phyloP scores from a whole-genome alignment of 106 monocot species.

The Dendrobium huoshanense region DNA sequence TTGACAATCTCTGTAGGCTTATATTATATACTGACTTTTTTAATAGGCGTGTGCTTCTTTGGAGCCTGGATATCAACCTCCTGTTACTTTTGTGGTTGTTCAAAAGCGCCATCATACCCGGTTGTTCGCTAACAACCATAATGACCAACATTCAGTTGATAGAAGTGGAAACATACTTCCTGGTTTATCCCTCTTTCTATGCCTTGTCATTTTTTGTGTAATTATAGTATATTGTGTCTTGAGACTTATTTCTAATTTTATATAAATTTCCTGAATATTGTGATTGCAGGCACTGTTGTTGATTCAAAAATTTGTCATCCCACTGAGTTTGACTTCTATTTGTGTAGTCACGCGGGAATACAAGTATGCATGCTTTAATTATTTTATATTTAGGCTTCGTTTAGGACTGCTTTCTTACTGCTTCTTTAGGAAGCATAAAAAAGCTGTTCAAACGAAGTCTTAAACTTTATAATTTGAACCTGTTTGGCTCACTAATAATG shows the following conservation, averaged over 20 bases:
- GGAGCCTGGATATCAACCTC: slow-evolving; percentile 65
- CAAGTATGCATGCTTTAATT: slow-evolving; percentile 9
- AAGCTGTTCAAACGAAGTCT: no score
- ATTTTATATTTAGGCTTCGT: not conserved
- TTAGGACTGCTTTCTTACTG: no score
- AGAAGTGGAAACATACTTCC: slow-evolving; percentile 32
- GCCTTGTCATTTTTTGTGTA: not conserved
- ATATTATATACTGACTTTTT: not conserved
- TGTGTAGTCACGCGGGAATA: slow-evolving; percentile 58
- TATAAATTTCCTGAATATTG: not conserved
- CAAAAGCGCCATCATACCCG: slow-evolving; percentile 41
- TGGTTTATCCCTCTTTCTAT: slow-evolving; percentile 22
- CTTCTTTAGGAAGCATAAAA: no score
- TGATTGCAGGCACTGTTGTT: slow-evolving; percentile 40
- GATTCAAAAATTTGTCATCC: slow-evolving; percentile 51
- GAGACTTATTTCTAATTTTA: not conserved
- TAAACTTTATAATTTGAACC: no score
- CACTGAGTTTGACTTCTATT: slow-evolving; percentile 46
- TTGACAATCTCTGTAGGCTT: not conserved
- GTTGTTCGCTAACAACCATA: slow-evolving; percentile 1
- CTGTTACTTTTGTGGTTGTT: slow-evolving; percentile 71
- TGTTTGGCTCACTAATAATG: not conserved
- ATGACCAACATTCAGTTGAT: not conserved
- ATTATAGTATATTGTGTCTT: not conserved
- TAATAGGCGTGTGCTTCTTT: slow-evolving; percentile 63